These are phyloP conservation scores for Tagetes patula DNA, from an alignment of 129 eudicot genomes.

Conservation along the genomic window DNA sequence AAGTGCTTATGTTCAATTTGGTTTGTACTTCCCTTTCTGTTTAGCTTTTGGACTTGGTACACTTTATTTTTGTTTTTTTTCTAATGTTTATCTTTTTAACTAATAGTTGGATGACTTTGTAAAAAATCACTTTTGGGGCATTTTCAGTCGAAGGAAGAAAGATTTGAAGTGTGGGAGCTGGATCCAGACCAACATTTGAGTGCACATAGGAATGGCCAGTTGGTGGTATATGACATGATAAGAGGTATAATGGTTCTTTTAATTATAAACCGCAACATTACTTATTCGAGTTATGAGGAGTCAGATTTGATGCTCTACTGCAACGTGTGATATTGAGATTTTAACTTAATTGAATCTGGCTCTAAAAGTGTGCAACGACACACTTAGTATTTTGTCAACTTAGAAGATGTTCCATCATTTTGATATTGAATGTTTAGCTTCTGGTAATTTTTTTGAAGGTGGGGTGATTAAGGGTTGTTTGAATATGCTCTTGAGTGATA, in stretches of 20 bases:
- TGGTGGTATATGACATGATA: conserved; percentile 37
- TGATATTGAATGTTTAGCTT: too few species aligned
- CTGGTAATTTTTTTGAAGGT: too few species aligned
- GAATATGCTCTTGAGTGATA: too few species aligned
- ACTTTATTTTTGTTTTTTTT: neutral
- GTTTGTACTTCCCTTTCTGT: neutral
- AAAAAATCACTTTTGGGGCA: conserved; percentile 70
- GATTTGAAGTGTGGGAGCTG: conserved; percentile 70
- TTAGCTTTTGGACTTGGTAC: neutral
- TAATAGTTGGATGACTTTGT: conserved; percentile 26
- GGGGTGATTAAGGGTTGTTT: too few species aligned
- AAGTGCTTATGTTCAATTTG: too few species aligned
- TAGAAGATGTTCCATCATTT: too few species aligned
- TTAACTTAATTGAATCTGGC: too few species aligned
- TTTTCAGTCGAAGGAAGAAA: conserved; percentile 58
- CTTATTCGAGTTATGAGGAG: too few species aligned
- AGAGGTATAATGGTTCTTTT: conserved; percentile 42
- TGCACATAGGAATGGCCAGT: conserved; percentile 52
- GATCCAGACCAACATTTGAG: conserved; percentile 54
- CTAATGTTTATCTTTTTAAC: neutral
- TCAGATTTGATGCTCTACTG: too few species aligned
- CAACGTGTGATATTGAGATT: too few species aligned
- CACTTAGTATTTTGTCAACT: too few species aligned
- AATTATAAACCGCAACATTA: neutral
- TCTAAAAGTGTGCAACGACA: too few species aligned